These are phyloP conservation scores for Wickerhamiella infanticola DNA, from an alignment of 1,139 yeast species.

Conservation along the genomic window DNA sequence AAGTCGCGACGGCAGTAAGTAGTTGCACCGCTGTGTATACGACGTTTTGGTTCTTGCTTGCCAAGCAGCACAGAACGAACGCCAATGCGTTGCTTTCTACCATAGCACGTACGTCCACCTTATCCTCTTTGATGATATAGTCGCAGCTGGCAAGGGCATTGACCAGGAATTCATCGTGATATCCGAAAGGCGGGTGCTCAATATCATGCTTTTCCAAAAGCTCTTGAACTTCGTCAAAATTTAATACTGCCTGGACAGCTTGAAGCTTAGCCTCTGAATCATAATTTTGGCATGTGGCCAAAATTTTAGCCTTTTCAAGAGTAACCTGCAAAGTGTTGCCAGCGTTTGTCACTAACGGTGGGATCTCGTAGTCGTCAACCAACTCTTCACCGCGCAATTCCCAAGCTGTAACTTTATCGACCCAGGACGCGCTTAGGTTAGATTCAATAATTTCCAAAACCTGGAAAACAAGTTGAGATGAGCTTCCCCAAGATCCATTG, in stretches of 20 bases:
- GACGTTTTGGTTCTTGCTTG: slow-evolving; percentile 10
- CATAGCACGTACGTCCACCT: slow-evolving; percentile 40
- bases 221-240: neutral
- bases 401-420: slow-evolving; percentile 46
- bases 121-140: slow-evolving; percentile 16
- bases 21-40: slow-evolving; percentile 3
- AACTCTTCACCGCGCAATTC: slow-evolving; percentile 32
- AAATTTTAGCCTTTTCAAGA: slow-evolving; percentile 37
- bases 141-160: slow-evolving; percentile 19
- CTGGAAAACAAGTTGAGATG: slow-evolving; percentile 46
- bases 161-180: slow-evolving; percentile 21
- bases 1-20: slow-evolving; percentile 2
- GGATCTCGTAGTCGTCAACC: slow-evolving; percentile 16
- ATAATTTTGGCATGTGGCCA: slow-evolving; percentile 33
- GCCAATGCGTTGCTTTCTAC: slow-evolving; percentile 47
- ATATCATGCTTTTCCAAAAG: slow-evolving; percentile 3
- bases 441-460: slow-evolving; percentile 45
- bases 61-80: slow-evolving; percentile 37
- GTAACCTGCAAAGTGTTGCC: slow-evolving; percentile 38
- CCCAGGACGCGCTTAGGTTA: slow-evolving; percentile 38
- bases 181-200: slow-evolving; percentile 10
- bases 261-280: slow-evolving; percentile 11
- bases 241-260: neutral
- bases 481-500: slow-evolving; percentile 43
- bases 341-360: slow-evolving; percentile 33